Evolutionary conservation across 495 filamentous ascomycete genomes (phyloP).

Genomic region (Penicillium diatomitis): DNA sequence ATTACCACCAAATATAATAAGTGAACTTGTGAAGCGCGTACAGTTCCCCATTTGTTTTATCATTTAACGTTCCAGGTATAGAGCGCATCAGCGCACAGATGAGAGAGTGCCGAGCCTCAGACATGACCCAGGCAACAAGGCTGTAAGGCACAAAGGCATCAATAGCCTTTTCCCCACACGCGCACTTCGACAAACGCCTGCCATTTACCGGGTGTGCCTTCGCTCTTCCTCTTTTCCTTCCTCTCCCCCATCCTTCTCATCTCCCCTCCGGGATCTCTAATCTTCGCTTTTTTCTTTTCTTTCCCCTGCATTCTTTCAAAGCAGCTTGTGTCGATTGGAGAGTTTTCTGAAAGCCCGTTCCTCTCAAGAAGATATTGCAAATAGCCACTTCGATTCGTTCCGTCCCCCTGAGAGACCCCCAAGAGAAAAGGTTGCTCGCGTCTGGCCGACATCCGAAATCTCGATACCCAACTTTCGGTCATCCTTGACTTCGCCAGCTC

Average conservation of each 20-base stretch:
- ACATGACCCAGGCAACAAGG: conserved; percentile 2
- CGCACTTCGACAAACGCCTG: neutral
- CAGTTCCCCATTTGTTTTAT: too few species aligned
- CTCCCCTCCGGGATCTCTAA: conserved; percentile 18
- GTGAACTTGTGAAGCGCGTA: too few species aligned
- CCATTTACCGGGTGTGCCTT: neutral
- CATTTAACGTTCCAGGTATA: too few species aligned
- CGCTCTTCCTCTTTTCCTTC: conserved; percentile 15
- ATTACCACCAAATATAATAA: too few species aligned
- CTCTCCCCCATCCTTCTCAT: conserved; percentile 8
- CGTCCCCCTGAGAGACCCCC: conserved; percentile 13
- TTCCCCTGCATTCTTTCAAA: conserved; percentile 29
- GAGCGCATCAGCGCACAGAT: too few species aligned
- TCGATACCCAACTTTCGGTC: conserved; percentile 6
- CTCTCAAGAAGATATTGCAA: conserved; percentile 18
- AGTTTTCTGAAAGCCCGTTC: conserved; percentile 1
- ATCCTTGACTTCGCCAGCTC: neutral
- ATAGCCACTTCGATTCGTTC: conserved; percentile 19
- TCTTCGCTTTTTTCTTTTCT: conserved; percentile 26
- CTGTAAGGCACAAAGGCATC: conserved; percentile 1
- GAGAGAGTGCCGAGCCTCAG: too few species aligned
- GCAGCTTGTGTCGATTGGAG: conserved; percentile 17
- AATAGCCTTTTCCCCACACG: conserved; percentile 20
- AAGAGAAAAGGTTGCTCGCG: conserved; percentile 12
- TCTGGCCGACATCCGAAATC: conserved; percentile 15